phyloP scores from a whole-genome alignment of 768 basidiomycete genomes.

The Royoungia palumana region DNA sequence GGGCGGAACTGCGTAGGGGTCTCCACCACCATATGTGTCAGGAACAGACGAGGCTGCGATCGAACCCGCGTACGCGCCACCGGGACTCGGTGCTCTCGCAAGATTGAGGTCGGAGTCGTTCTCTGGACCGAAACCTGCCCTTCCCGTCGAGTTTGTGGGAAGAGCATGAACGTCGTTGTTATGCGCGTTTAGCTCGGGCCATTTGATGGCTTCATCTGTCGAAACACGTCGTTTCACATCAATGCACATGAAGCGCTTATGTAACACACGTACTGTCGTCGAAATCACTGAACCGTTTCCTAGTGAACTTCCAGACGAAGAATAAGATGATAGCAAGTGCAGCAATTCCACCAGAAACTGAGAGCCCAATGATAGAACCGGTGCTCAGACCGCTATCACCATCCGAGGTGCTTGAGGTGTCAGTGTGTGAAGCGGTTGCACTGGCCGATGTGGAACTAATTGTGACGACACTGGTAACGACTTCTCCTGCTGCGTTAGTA shows the following conservation, averaged over 20 bases:
- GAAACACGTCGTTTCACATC: neutral
- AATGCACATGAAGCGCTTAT: constrained; percentile 8
- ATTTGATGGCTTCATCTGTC: constrained; percentile 81
- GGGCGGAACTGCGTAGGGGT: constrained; percentile 83
- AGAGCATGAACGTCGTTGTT: constrained; percentile 55
- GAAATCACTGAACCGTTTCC: constrained; percentile 71
- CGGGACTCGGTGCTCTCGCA: constrained; percentile 46
- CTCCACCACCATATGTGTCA: constrained; percentile 39
- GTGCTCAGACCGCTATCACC: constrained; percentile 45
- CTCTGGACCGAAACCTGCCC: constrained; percentile 61
- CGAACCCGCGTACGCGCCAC: constrained; percentile 46
- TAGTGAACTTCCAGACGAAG: constrained; percentile 82
- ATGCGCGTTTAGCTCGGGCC: constrained; percentile 83
- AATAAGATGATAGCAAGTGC: constrained; percentile 68
- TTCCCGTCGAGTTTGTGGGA: constrained; percentile 66
- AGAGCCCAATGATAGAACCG: constrained; percentile 75
- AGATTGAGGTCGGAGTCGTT: constrained; percentile 58
- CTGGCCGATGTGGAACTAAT: constrained; percentile 18
- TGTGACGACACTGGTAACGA: constrained; percentile 23
- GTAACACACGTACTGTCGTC: constrained; percentile 65
- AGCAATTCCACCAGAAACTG: constrained; percentile 78
- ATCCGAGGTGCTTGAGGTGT: constrained; percentile 17
- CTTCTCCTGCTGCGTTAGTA: constrained; percentile 27
- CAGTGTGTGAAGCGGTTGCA: constrained; percentile 24
- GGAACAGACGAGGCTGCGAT: constrained; percentile 44